phyloP scores from a whole-genome alignment of 2,329 filamentous ascomycete species.

The Hirsutella thompsonii region DNA sequence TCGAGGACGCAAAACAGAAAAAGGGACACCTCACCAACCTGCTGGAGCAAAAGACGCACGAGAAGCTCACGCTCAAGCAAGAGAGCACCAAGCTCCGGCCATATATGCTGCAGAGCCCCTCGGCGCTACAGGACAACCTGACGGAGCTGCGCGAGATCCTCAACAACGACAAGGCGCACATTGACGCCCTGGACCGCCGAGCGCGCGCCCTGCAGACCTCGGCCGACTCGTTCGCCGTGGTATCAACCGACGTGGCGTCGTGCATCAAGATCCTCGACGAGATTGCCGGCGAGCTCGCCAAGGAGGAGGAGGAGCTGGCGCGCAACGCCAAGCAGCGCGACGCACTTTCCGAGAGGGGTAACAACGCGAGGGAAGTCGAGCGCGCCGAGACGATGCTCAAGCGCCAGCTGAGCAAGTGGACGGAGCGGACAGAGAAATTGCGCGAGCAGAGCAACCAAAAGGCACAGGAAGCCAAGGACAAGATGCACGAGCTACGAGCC shows the following conservation, averaged over 20 bases:
- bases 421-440: constrained; percentile 74
- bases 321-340: constrained; percentile 74
- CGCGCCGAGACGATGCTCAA: constrained; percentile 72
- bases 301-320: constrained; percentile 82
- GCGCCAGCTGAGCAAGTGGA: constrained; percentile 74
- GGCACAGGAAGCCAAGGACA: constrained; percentile 65
- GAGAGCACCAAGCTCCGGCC: constrained; percentile 83
- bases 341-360: constrained; percentile 73
- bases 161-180: constrained; percentile 65
- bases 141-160: constrained; percentile 72
- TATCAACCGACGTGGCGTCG: constrained; percentile 71
- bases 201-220: constrained; percentile 87
- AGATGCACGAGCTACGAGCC: constrained; percentile 79
- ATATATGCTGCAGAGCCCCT: constrained; percentile 83
- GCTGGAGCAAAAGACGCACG: constrained; percentile 59
- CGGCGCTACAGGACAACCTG: constrained; percentile 67
- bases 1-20: constrained; percentile 72
- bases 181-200: constrained; percentile 76
- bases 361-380: constrained; percentile 85
- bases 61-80: constrained; percentile 59
- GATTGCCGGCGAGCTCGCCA: constrained; percentile 67
- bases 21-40: constrained; percentile 62
- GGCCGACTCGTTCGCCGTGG: constrained; percentile 75
- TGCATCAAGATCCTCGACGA: constrained; percentile 87
- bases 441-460: constrained; percentile 71